Evolutionary conservation across 2,329 filamentous ascomycete species (phyloP).

Genomic region (Purpureocillium takamizusanense): DNA sequence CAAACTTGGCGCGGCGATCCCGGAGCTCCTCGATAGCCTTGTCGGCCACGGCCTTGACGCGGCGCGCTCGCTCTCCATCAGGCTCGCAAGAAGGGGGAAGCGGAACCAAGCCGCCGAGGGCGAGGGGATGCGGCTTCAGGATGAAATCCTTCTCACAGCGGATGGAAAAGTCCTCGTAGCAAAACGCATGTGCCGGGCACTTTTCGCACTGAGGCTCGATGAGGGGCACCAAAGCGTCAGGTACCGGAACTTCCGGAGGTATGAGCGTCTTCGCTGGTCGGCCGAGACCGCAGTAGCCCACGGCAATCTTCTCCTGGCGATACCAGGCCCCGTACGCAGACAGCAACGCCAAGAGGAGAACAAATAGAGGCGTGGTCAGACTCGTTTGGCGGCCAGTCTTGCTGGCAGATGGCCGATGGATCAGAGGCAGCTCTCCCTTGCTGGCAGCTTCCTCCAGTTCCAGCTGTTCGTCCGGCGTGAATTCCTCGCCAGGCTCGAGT

Average conservation of each 20-base stretch:
- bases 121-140: conserved; percentile 73
- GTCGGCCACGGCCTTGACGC: conserved; percentile 80
- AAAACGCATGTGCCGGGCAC: conserved; percentile 85
- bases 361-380: conserved; percentile 57
- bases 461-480: conserved; percentile 82
- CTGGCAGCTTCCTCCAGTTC: conserved; percentile 63
- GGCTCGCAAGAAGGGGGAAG: conserved; percentile 88
- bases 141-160: conserved; percentile 84
- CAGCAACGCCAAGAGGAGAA: conserved; percentile 62
- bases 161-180: conserved; percentile 67
- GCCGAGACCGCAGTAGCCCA: conserved; percentile 88
- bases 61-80: conserved; percentile 83
- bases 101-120: conserved; percentile 71
- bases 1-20: conserved; percentile 76
- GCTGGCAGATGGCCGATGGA: conserved; percentile 31
- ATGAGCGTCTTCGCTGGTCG: conserved; percentile 46
- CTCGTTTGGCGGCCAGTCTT: conserved; percentile 30
- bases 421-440: conserved; percentile 37
- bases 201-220: conserved; percentile 77
- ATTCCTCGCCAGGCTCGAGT: conserved; percentile 76
- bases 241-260: conserved; percentile 45
- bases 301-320: conserved; percentile 88
- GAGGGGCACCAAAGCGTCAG: conserved; percentile 61
- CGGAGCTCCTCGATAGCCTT: conserved; percentile 80
- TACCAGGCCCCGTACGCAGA: conserved; percentile 74